phyloP scores from a whole-genome alignment of 2,329 filamentous ascomycete species.

The Grosmannia clavigera region DNA sequence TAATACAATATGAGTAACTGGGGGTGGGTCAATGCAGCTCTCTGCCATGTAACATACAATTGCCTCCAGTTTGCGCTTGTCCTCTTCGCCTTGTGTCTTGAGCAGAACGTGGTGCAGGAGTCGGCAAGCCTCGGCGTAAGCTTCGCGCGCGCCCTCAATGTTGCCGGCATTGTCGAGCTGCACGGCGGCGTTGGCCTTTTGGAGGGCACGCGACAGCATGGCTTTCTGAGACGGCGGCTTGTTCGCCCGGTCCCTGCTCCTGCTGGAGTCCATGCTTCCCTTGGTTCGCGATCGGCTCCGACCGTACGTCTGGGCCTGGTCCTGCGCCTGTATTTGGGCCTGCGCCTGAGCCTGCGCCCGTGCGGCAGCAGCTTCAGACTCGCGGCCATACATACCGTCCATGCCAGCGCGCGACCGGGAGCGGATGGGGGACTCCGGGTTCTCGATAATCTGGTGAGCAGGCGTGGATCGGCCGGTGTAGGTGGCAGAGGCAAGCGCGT shows the following conservation, averaged over 20 bases:
- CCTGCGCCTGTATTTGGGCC: background rate
- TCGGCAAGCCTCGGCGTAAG: constrained; percentile 82
- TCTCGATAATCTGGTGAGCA: background rate
- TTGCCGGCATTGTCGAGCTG: constrained; percentile 93
- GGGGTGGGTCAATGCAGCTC: too few species aligned
- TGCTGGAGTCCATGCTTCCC: constrained; percentile 30
- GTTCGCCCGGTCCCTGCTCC: constrained; percentile 20
- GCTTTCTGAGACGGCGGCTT: constrained; percentile 69
- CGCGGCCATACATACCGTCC: background rate
- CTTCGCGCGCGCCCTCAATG: constrained; percentile 78
- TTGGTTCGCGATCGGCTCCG: constrained; percentile 35
- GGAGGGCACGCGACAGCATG: constrained; percentile 89
- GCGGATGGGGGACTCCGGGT: background rate
- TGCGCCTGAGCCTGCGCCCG: background rate
- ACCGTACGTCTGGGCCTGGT: constrained; percentile 23
- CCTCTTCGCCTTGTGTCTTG: constrained; percentile 72
- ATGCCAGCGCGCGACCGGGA: background rate
- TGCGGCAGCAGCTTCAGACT: background rate
- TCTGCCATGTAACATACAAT: constrained; percentile 46
- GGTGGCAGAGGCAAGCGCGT: constrained; percentile 1
- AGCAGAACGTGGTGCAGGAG: constrained; percentile 79
- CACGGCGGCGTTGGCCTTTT: constrained; percentile 93
- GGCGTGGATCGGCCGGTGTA: background rate
- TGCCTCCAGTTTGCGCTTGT: constrained; percentile 79
- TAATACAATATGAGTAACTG: background rate